Evolutionary conservation across 495 filamentous ascomycete genomes (phyloP).

Genomic region (Lasiosphaeria miniovina): DNA sequence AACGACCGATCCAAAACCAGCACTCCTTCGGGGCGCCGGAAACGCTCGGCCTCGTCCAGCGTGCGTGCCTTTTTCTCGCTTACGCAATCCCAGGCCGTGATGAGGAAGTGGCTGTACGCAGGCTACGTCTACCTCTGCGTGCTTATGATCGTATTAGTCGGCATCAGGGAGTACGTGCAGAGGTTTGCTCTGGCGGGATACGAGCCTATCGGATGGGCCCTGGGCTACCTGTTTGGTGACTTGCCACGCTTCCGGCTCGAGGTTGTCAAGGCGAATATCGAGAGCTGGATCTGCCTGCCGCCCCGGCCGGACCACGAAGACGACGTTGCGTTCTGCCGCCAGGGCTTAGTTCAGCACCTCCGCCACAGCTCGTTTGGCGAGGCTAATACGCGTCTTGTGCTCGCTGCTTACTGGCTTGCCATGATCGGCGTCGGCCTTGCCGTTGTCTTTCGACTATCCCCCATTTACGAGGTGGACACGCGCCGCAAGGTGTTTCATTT

Average conservation of each 20-base stretch:
- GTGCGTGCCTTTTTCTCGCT: conserved; percentile 74
- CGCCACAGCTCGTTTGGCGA: conserved; percentile 60
- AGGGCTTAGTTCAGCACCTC: conserved; percentile 59
- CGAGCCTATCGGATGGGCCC: conserved; percentile 89
- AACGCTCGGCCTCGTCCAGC: conserved; percentile 62
- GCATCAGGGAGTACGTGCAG: conserved; percentile 66
- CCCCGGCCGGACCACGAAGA: conserved; percentile 31
- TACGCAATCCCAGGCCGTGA: conserved; percentile 69
- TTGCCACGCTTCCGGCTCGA: conserved; percentile 62
- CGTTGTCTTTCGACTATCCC: conserved; percentile 68
- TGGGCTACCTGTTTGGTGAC: conserved; percentile 87
- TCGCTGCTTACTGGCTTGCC: conserved; percentile 67
- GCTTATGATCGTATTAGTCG: conserved; percentile 60
- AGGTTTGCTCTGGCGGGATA: conserved; percentile 61
- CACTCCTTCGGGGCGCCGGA: conserved; percentile 64
- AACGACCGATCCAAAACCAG: conserved; percentile 37
- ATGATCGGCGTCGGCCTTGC: conserved; percentile 69
- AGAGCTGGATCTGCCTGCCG: conserved; percentile 74
- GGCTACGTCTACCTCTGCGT: conserved; percentile 69
- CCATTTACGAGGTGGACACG: conserved; percentile 82
- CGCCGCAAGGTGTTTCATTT: conserved; percentile 98
- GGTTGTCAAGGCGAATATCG: conserved; percentile 61
- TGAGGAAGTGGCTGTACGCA: conserved; percentile 82
- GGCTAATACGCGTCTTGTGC: conserved; percentile 76
- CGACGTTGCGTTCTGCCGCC: conserved; percentile 35